Evolutionary conservation across 768 basidiomycete species (phyloP).

Genomic region (Daedalea quercina): DNA sequence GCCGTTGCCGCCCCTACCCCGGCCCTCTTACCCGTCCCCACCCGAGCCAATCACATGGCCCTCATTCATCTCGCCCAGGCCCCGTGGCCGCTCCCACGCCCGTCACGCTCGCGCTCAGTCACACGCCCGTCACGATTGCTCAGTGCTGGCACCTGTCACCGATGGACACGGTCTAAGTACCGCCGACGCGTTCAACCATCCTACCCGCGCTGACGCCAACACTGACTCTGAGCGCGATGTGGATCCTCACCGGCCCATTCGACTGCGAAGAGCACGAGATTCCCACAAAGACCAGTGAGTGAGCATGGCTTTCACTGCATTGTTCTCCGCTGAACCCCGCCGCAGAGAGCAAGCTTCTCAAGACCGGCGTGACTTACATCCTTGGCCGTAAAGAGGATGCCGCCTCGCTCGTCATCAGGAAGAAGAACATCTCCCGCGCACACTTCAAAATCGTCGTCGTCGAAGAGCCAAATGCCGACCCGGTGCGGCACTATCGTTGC

Average conservation of each 20-base stretch:
- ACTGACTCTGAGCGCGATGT: constrained; percentile 7
- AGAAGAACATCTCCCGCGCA: constrained; percentile 58
- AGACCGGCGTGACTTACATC: constrained; percentile 44
- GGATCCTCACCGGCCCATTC: constrained; percentile 16
- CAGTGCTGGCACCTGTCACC: background rate
- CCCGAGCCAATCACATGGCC: background rate
- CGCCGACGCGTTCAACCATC: background rate
- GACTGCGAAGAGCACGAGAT: constrained; percentile 11
- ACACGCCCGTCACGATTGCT: too few relatives aligned
- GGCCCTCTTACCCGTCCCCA: background rate
- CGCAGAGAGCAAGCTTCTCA: constrained; percentile 54
- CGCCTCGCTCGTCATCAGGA: constrained; percentile 40
- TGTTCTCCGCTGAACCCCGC: background rate
- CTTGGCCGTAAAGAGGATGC: constrained; percentile 51
- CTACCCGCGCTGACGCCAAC: too few relatives aligned
- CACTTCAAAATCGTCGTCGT: constrained; percentile 57
- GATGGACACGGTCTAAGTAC: background rate
- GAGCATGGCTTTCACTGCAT: background rate
- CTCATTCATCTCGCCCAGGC: background rate
- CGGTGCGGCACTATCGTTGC: constrained; percentile 35
- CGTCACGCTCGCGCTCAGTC: background rate
- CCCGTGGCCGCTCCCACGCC: too few relatives aligned
- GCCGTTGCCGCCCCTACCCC: background rate
- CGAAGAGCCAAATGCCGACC: constrained; percentile 41
- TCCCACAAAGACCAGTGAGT: constrained; percentile 6